phyloP scores from a whole-genome alignment of 2,329 filamentous ascomycete genomes.

The Parastagonospora avenae region DNA sequence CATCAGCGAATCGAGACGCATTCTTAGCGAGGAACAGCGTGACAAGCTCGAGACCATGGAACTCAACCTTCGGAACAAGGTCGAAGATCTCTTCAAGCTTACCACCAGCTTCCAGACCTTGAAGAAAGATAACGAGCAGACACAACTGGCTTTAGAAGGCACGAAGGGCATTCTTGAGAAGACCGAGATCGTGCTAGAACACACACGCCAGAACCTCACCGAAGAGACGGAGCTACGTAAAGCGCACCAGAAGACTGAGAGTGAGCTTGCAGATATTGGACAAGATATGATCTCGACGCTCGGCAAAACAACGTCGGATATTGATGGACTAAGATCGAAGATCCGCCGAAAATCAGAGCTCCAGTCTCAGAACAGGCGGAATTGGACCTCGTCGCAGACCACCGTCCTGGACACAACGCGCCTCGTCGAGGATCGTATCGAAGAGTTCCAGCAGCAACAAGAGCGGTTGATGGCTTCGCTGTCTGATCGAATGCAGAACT shows the following conservation, averaged over 20 bases:
- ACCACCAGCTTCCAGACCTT: conserved; percentile 86
- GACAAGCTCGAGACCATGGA: conserved; percentile 94
- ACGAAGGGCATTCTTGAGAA: conserved; percentile 83
- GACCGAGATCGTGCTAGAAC: conserved; percentile 80
- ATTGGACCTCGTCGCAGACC: conserved; percentile 77
- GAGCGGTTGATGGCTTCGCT: conserved; percentile 70
- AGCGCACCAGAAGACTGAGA: conserved; percentile 85
- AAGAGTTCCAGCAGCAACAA: conserved; percentile 74
- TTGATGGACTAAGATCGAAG: conserved; percentile 83
- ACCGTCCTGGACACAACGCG: conserved; percentile 78
- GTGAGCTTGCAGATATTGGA: conserved; percentile 74
- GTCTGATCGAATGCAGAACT: conserved; percentile 73
- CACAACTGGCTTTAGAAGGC: conserved; percentile 72
- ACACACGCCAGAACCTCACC: conserved; percentile 75
- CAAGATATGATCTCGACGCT: conserved; percentile 78
- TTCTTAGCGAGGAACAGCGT: conserved; percentile 88
- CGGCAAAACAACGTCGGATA: conserved; percentile 76
- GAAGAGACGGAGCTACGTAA: conserved; percentile 81
- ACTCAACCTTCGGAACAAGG: conserved; percentile 86
- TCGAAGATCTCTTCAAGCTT: conserved; percentile 86
- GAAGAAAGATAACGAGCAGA: conserved; percentile 87
- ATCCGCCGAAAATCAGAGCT: conserved; percentile 83
- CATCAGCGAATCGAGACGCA: conserved; percentile 88
- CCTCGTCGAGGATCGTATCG: conserved; percentile 76
- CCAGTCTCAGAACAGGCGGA: conserved; percentile 76